Evolutionary conservation across 2,329 filamentous ascomycete genomes (phyloP).

Genomic region (Penicillium sp.): DNA sequence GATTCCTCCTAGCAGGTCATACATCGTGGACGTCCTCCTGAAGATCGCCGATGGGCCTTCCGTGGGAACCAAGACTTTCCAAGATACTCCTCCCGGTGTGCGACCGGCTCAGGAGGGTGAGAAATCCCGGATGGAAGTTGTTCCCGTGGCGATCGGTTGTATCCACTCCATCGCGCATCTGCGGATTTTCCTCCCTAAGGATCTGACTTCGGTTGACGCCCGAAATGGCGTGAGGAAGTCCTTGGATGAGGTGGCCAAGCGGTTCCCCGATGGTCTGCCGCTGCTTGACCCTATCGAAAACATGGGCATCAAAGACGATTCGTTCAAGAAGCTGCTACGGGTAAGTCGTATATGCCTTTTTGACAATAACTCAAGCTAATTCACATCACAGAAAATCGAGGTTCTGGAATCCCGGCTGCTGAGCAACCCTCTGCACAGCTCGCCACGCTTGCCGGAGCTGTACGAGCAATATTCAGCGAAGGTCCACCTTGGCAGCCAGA

Average conservation of each 20-base stretch:
- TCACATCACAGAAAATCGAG: slow-evolving; percentile 73
- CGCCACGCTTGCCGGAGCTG: slow-evolving; percentile 73
- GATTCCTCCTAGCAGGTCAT: slow-evolving; percentile 68
- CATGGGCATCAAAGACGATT: slow-evolving; percentile 89
- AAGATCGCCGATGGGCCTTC: slow-evolving; percentile 52
- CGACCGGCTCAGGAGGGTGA: slow-evolving; percentile 59
- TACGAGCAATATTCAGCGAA: slow-evolving; percentile 86
- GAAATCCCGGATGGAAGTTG: slow-evolving; percentile 68
- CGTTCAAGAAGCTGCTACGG: slow-evolving; percentile 82
- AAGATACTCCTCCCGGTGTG: slow-evolving; percentile 62
- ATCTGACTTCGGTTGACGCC: slow-evolving; percentile 64
- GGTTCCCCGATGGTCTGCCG: slow-evolving; percentile 89
- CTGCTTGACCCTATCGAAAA: slow-evolving; percentile 90
- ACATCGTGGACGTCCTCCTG: slow-evolving; percentile 78
- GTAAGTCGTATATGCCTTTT: slow-evolving; percentile 36
- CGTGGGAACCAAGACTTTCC: slow-evolving; percentile 53
- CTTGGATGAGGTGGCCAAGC: slow-evolving; percentile 72
- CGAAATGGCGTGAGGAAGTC: slow-evolving; percentile 63
- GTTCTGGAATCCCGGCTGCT: slow-evolving; percentile 86
- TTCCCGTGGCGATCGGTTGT: slow-evolving; percentile 81
- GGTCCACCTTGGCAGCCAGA: slow-evolving; percentile 67
- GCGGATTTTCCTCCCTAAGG: slow-evolving; percentile 74
- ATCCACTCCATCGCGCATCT: slow-evolving; percentile 81
- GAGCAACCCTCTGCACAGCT: slow-evolving; percentile 86
- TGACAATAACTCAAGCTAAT: slow-evolving; percentile 13